Percentiles rank a stretch among this genome's conserved stretches.
Conservation (phyloP, 208 protist species). For the Leishmania martiniquensis region DNA sequence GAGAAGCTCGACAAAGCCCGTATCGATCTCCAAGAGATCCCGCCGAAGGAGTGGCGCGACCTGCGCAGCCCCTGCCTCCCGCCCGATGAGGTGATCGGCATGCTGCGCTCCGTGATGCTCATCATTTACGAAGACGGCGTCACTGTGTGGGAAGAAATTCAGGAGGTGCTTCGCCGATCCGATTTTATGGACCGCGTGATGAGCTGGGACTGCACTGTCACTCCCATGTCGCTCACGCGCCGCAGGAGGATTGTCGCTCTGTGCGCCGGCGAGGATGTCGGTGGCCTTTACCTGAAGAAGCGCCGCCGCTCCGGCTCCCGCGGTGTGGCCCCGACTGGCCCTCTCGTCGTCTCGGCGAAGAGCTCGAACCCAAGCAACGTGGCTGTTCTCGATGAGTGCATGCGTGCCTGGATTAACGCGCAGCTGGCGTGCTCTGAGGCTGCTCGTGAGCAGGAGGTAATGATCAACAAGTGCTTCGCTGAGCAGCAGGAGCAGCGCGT, state of each 20-base stretch:
- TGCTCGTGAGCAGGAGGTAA: conserved; percentile 49
- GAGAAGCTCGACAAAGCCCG: conserved; percentile 57
- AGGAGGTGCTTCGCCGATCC: conserved; percentile 50
- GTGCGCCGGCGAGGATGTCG: conserved; percentile 29
- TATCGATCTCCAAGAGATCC: conserved; percentile 35
- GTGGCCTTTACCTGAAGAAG: conserved; percentile 22
- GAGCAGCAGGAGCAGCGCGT: conserved; percentile 78
- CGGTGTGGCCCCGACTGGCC: conserved; percentile 5
- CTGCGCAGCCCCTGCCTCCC: conserved; percentile 41
- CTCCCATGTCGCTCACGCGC: conserved; percentile 58
- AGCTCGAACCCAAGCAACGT: conserved; percentile 24
- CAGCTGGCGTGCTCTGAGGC: conserved; percentile 69
- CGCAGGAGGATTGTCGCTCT: conserved; percentile 54
- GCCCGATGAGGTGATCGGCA: conserved; percentile 27
- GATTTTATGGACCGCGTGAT: conserved; percentile 71
- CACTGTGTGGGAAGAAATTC: conserved; percentile 55
- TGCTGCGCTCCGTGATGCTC: conserved; percentile 66
- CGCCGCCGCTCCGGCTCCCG: conserved; percentile 20
- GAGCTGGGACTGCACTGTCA: conserved; percentile 67
- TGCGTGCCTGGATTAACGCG: conserved; percentile 64
- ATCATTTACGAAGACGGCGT: conserved; percentile 70
- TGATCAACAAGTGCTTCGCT: conserved; percentile 68
- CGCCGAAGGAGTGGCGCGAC: conserved; percentile 58
- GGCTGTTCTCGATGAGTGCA: conserved; percentile 31
- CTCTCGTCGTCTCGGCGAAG: conserved; percentile 14